Base-by-base conservation (phyloP, 768 basidiomycete species). In the Lactarius akahatsu region DNA sequence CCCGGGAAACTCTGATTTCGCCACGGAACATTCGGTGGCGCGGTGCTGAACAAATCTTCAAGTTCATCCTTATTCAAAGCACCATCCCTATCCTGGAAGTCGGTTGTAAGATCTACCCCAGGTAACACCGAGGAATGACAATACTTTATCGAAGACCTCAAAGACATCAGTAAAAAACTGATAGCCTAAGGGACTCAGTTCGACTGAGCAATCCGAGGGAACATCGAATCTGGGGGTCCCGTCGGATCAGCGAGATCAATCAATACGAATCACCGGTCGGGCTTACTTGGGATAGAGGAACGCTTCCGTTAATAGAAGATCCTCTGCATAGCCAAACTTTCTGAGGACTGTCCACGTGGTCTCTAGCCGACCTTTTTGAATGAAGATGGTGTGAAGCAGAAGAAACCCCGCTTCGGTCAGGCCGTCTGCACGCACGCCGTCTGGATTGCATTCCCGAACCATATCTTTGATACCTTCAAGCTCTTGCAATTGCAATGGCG, bases 81-180 rank as follows among this genome's bases (percentile, higher is more conserved):
- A 56, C 96, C 96, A 74, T 99, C 96, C 78, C 94, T 89, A 75
- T 98, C 96, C 93, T 95, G 68, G 59, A 34, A 69, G 70, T 16
- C 57, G 23, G 28, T 28, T 59, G 20, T 57, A 26, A 59, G 23
- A 32, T 36, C 18, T 28, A 40, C 28, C 38, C 57, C 59, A 38
- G 52, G 23, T 4, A 55, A 41, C 40, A 18, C 15, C 40, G 30
- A 34, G 15, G 1, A 62, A 16, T 0, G 36, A 41, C 64, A 73
- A n/a, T 65, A 88, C 94, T 80, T 96, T 94, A 80, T 99, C 96
- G 75, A 92, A 96, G 5, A 88, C 88, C 77, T 97, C 92, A 74
- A 98, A 99, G 43, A 96, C 86, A 67, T 97, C 96, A 0, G 96
- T 98, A 73, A 98, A 90, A 80, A 98, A 99, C 71, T 96, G 91